Evolutionary conservation across 306 rosid genomes (phyloP).

Genomic region (Quercus dentata): DNA sequence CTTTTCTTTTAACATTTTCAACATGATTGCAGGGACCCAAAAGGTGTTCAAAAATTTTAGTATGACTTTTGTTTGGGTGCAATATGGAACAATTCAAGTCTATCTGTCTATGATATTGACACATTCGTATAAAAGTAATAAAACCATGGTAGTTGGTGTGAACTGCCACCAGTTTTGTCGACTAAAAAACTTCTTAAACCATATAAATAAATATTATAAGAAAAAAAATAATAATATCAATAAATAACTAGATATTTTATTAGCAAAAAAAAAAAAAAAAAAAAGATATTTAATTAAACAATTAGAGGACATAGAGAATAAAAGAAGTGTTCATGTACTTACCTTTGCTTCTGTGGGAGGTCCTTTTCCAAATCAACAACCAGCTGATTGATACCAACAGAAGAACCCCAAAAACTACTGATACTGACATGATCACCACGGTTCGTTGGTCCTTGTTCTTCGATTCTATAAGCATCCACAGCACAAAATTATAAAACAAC

Average conservation of each 20-base stretch:
- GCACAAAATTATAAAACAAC: not conserved
- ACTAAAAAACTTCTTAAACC: not conserved
- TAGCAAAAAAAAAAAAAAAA: not conserved
- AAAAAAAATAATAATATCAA: no score
- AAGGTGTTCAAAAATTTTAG: not conserved
- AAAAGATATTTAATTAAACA: not conserved
- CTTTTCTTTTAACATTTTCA: not conserved
- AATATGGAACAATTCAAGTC: not conserved
- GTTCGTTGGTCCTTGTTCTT: conserved; percentile 11
- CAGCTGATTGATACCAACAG: conserved; percentile 13
- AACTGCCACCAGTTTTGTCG: not conserved
- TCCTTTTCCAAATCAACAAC: conserved; percentile 29
- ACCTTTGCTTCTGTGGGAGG: conserved; percentile 22
- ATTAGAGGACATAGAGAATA: not conserved
- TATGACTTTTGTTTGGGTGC: not conserved
- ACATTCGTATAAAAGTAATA: not conserved
- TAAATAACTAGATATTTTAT: not conserved
- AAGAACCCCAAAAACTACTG: conserved; percentile 17
- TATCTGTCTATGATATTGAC: not conserved
- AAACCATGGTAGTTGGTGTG: not conserved
- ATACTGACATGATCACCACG: conserved; percentile 20
- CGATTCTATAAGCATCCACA: conserved; percentile 24
- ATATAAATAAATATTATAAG: no score
- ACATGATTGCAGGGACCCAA: not conserved
- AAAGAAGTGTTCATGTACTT: not conserved